These are phyloP conservation scores for Pythium phragmiticola DNA, from an alignment of 352 stramenopile genomes.

Conservation along the genomic window DNA sequence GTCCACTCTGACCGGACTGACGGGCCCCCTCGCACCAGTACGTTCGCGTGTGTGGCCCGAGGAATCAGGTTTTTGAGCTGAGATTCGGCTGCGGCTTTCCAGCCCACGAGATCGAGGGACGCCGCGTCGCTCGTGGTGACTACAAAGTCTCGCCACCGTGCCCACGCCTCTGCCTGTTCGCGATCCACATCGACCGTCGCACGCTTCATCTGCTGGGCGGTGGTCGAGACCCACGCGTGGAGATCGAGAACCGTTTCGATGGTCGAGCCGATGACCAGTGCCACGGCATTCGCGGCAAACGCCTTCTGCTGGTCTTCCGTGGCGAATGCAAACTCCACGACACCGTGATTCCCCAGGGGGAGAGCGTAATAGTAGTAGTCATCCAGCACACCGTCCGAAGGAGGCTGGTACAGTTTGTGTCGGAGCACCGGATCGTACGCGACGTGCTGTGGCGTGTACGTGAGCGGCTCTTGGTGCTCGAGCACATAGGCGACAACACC, in stretches of 20 bases:
- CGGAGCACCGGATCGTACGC: slow-evolving; percentile 9
- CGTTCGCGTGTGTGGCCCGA: neutral
- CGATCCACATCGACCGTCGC: neutral
- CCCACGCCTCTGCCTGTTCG: neutral
- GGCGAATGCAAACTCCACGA: slow-evolving; percentile 17
- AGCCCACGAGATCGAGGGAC: neutral
- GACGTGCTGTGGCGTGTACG: slow-evolving; percentile 16
- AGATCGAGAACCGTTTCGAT: neutral
- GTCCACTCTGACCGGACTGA: neutral
- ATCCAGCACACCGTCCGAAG: neutral
- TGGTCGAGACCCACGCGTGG: neutral
- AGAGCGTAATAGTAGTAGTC: slow-evolving; percentile 8
- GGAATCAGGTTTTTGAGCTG: neutral
- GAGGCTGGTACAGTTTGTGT: neutral
- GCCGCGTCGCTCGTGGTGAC: neutral
- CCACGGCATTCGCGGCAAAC: slow-evolving; percentile 3
- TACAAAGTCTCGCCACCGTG: slow-evolving; percentile 1
- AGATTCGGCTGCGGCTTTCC: neutral
- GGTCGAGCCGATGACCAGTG: neutral
- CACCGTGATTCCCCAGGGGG: neutral
- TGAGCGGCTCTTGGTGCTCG: slow-evolving; percentile 4
- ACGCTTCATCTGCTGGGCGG: neutral
- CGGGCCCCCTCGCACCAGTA: neutral
- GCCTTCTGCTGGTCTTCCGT: neutral
- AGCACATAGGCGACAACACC: slow-evolving; percentile 19